Evolutionary conservation across 768 basidiomycete genomes (phyloP), one percentile per base, ranked within the genome.

Genomic region (Dendrothele bispora): DNA sequence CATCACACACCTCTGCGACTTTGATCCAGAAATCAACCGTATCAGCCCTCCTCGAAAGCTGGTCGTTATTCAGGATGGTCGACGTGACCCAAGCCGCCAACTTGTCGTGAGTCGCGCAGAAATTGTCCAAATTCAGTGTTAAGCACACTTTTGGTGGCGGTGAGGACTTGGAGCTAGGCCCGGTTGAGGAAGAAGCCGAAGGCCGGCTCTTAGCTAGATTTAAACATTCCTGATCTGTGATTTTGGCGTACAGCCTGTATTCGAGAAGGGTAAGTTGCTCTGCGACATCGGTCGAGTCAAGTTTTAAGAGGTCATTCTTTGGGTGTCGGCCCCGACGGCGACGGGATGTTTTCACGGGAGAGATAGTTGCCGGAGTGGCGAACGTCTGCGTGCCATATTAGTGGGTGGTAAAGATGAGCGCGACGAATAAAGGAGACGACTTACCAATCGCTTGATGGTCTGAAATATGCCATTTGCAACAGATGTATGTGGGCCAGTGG

Each of bases 191-290:
- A n/a, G n/a, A n/a, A n/a, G n/a, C n/a, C n/a, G n/a, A n/a, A 1
- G 57, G 60, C 26, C 72, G 72, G 10, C 59, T 68, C 49, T 74
- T 77, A 4, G 74, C 64, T 63, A 89, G 89, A 28, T 70, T 61
- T 26, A 95, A 70, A 62, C 88, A 95, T 57, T 95, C 91, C 34
- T 80, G 79, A 6, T 82, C 75, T 7, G 79, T 78, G 47, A 94
- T 80, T 59, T 80, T 82, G 50, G 71, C 65, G 63, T 93, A 95
- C 5, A 84, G 70, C 29, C 73, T 67, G 46, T 76, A 81, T 61
- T 95, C 90, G 51, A 83, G 70, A 37, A 94, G 67, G n/a, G 86
- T 83, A 36, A 95, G 71, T 56, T 95, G 91, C 35, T 91, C 82
- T 0, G 91, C 91, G 27, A 95, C 58, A 46, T 86, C 81, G 18